A percentile compares a stretch with the other conserved stretches of the same genome.
Evolutionary conservation across 2,329 filamentous ascomycete species (phyloP).

Genomic region (Fusarium oligoseptatum): DNA sequence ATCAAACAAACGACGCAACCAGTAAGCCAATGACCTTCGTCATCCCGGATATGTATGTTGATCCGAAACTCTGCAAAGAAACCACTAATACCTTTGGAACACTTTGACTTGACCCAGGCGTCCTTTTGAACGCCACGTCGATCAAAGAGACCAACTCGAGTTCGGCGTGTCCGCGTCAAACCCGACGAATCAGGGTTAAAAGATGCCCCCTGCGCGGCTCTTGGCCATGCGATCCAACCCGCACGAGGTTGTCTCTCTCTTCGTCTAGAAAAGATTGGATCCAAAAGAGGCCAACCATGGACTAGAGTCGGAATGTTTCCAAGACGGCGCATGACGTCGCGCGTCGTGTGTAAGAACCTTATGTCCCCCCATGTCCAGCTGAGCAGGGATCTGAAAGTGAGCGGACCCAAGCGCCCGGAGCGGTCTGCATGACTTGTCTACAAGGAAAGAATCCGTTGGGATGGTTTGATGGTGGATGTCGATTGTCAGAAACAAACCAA

Average conservation of each 20-base stretch:
- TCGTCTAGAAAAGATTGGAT: not conserved
- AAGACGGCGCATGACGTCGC: constrained; percentile 17
- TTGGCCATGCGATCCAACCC: constrained; percentile 16
- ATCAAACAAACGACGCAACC: not conserved
- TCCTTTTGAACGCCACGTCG: constrained; percentile 11
- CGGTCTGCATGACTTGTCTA: not conserved
- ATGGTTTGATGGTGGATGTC: not conserved
- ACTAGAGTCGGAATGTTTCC: not conserved
- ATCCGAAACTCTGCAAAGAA: constrained; percentile 28
- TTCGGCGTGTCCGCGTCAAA: constrained; percentile 37
- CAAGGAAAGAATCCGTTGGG: not conserved
- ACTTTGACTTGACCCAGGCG: not conserved
- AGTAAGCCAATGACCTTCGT: constrained; percentile 20
- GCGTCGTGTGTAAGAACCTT: constrained; percentile 24
- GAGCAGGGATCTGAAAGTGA: constrained; percentile 34
- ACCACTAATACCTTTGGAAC: not conserved
- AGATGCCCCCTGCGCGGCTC: constrained; percentile 7
- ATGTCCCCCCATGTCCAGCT: constrained; percentile 37
- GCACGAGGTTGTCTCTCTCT: not conserved
- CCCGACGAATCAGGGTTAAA: constrained; percentile 14
- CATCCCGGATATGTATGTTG: not conserved
- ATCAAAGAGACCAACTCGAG: constrained; percentile 18
- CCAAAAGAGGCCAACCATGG: constrained; percentile 30
- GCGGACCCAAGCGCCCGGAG: constrained; percentile 26
- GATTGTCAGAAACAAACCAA: not conserved